Evolutionary conservation across 176 grass and related monocot genomes (phyloP), one percentile per base, ranked within the genome.

Genomic region (Oryza longistaminata): DNA sequence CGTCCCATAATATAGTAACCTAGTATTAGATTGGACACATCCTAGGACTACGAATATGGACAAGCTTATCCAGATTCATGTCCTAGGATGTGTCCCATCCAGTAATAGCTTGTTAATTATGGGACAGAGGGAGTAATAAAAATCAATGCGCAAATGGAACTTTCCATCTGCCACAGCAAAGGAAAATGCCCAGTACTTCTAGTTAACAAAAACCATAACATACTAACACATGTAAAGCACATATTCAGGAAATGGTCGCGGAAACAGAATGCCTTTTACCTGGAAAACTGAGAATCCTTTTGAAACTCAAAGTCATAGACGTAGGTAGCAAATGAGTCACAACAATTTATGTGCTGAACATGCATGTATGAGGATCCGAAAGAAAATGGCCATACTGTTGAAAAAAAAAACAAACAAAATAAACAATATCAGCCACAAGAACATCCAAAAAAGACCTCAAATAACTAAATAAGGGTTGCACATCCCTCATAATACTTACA

Each of bases 341-440:
- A 98, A 39, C 96, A 98, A 86, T 93, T 98, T 80, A 94, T 95
- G 86, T 98, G 96, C 52, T 98, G 96, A 90, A 98, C 96, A 89
- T 92, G 88, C 85, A 91, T 87, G 86, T 98, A 98, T 98, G 96
- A 82, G 96, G 93, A 82, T 98, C 93, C n/a, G 91, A 88, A 68
- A 92, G 95, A 83, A 98, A 98, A 95, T 98, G 96, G 17, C 93
- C 96, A 80, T 95, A 98, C 96, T 98, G 91, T 82, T 83, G 75
- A 82, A 87, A 31, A 83, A 16, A 73, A 53, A 77, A n/a, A n/a
- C n/a, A n/a, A n/a, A n/a, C n/a, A n/a, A n/a, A 26, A 68, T 43
- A 80, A 68, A 90, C 16, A 87, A 40, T 42, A 68, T 83, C 67
- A 90, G 58, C 45, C 66, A 19, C 6, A 77, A 21, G 25, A 49